Percentiles rank a stretch among this genome's conserved stretches.
Conservation (phyloP, 176 grass and related monocot genomes). For the Oryza australiensis region DNA sequence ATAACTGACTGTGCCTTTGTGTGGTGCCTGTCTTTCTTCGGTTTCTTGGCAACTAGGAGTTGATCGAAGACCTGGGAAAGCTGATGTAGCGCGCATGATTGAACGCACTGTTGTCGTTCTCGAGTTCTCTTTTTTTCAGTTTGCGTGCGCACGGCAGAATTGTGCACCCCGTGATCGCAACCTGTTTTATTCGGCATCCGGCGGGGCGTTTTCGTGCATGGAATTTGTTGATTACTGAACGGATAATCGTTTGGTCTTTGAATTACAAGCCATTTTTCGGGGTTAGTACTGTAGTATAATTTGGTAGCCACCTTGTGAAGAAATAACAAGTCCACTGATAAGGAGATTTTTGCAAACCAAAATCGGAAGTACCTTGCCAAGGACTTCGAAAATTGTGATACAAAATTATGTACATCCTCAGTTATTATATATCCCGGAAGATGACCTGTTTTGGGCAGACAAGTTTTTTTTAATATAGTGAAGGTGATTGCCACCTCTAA, state of each 20-base stretch:
- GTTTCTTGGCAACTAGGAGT: background rate
- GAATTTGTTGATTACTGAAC: background rate
- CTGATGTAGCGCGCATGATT: background rate
- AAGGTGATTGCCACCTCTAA: too few relatives aligned
- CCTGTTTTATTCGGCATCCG: background rate
- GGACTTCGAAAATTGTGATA: too few relatives aligned
- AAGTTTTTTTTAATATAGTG: too few relatives aligned
- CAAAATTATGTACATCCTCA: too few relatives aligned
- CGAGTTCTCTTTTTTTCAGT: background rate
- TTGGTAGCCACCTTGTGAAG: too few relatives aligned
- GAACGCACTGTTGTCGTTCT: background rate
- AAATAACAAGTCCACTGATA: too few relatives aligned
- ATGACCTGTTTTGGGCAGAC: too few relatives aligned
- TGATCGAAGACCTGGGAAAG: background rate
- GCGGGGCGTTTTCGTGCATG: background rate
- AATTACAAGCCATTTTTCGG: background rate
- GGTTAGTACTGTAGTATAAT: too few relatives aligned
- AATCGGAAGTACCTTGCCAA: too few relatives aligned
- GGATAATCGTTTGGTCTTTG: background rate
- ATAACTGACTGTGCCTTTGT: background rate
- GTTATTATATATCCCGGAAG: too few relatives aligned
- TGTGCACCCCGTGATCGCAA: background rate
- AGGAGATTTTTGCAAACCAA: too few relatives aligned
- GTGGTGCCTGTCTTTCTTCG: background rate
- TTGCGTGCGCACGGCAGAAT: background rate